These are phyloP conservation scores for Triticum monococcum DNA, from an alignment of 176 grass and related monocot species.

Conservation along the genomic window DNA sequence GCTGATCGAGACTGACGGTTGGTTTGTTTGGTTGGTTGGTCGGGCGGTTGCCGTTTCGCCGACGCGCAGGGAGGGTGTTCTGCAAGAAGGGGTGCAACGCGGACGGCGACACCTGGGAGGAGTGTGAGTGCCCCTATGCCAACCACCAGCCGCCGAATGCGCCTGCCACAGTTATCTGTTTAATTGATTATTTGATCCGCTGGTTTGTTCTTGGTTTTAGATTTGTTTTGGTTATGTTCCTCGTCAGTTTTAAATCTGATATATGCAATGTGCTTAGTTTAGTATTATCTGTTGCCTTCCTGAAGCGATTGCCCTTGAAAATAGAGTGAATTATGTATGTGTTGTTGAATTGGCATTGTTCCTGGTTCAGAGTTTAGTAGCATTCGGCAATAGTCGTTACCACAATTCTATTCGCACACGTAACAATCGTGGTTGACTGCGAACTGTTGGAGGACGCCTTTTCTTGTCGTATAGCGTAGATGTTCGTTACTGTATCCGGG, in stretches of 20 bases:
- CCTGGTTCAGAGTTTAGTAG: not conserved
- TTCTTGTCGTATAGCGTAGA: not conserved
- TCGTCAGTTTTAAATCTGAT: not conserved
- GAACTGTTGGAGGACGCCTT: not conserved
- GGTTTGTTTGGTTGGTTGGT: not conserved
- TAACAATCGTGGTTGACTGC: not conserved
- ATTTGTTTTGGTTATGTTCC: not conserved
- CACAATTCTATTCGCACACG: not conserved
- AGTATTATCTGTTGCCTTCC: not conserved
- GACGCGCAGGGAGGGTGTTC: slow-evolving; percentile 82
- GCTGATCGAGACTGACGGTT: not conserved
- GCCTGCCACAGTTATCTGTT: too few species aligned
- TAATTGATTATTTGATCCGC: not conserved
- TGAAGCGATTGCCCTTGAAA: not conserved
- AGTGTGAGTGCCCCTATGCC: slow-evolving; percentile 52
- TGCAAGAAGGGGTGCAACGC: slow-evolving; percentile 97
- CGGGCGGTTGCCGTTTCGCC: not conserved
- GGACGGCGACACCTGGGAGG: slow-evolving; percentile 88
- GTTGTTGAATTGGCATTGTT: not conserved
- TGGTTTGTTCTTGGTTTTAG: not conserved
- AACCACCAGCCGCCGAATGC: not conserved
- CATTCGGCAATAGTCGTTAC: not conserved
- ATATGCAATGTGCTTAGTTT: not conserved
- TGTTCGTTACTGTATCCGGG: not conserved
- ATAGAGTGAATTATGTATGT: not conserved